These are phyloP conservation scores for Aaosphaeria pasadenensis DNA, from an alignment of 2,329 filamentous ascomycete species.

Conservation along the genomic window DNA sequence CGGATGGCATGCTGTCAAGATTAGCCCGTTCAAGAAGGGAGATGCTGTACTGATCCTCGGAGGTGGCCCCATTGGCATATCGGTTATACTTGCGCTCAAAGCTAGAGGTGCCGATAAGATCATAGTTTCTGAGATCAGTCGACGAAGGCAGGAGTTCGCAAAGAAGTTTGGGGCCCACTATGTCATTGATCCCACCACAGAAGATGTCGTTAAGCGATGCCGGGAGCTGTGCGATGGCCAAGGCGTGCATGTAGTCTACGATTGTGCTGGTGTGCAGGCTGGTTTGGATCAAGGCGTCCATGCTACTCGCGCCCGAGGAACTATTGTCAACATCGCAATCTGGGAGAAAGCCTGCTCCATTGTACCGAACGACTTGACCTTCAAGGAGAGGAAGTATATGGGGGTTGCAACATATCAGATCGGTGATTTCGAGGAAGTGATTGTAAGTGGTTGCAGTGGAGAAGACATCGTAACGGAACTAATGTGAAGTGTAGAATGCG, in stretches of 20 bases:
- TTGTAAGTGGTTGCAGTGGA: slow-evolving; percentile 9
- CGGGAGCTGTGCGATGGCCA: slow-evolving; percentile 43
- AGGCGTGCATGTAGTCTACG: slow-evolving; percentile 52
- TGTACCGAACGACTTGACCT: slow-evolving; percentile 50
- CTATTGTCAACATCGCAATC: slow-evolving; percentile 55
- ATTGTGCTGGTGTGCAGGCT: slow-evolving; percentile 53
- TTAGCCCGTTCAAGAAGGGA: slow-evolving; percentile 47
- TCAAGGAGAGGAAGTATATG: slow-evolving; percentile 53
- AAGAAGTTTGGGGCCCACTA: slow-evolving; percentile 51
- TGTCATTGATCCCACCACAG: slow-evolving; percentile 50
- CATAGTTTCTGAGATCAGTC: slow-evolving; percentile 53
- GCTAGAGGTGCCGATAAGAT: slow-evolving; percentile 47
- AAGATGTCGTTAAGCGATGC: slow-evolving; percentile 46
- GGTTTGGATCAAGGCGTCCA: slow-evolving; percentile 50
- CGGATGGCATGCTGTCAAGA: slow-evolving; percentile 55
- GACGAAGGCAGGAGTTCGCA: slow-evolving; percentile 48
- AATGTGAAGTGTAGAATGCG: slow-evolving; percentile 46
- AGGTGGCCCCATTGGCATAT: slow-evolving; percentile 53
- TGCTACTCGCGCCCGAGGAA: slow-evolving; percentile 49
- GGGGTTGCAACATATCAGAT: slow-evolving; percentile 52
- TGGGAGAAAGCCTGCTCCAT: slow-evolving; percentile 54
- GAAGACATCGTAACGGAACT: slow-evolving; percentile 20
- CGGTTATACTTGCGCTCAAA: slow-evolving; percentile 47
- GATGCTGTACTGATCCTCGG: slow-evolving; percentile 50
- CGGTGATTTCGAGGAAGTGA: slow-evolving; percentile 48